phyloP scores from a whole-genome alignment of 2,329 filamentous ascomycete genomes.

The Cladosporium oxysporum region DNA sequence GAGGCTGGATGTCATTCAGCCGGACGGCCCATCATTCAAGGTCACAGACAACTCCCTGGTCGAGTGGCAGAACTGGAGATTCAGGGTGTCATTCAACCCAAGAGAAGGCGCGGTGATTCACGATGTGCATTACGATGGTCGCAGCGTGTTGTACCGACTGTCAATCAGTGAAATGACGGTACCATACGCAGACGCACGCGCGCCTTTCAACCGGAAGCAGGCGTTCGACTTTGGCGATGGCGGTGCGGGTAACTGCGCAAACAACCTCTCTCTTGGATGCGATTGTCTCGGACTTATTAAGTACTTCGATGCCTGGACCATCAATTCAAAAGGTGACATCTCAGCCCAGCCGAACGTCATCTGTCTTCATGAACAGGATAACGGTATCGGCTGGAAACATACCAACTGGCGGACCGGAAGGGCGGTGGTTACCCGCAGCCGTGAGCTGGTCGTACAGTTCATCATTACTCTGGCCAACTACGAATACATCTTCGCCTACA shows the following conservation, averaged over 20 bases:
- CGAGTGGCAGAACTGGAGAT: slow-evolving; percentile 58
- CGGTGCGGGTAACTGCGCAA: slow-evolving; percentile 66
- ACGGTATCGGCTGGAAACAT: slow-evolving; percentile 70
- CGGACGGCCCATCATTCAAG: slow-evolving; percentile 65
- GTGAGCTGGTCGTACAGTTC: slow-evolving; percentile 66
- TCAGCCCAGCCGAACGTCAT: slow-evolving; percentile 60
- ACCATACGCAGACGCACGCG: slow-evolving; percentile 64
- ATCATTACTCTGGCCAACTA: slow-evolving; percentile 71
- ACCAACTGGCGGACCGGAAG: slow-evolving; percentile 66
- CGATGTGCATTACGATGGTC: slow-evolving; percentile 65
- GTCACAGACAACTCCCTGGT: slow-evolving; percentile 50
- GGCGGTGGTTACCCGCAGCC: slow-evolving; percentile 61
- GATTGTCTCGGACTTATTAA: slow-evolving; percentile 62
- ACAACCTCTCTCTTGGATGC: slow-evolving; percentile 67
- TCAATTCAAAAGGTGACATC: slow-evolving; percentile 56
- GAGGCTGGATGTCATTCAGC: slow-evolving; percentile 69
- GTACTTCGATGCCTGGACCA: slow-evolving; percentile 61
- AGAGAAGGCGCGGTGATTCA: slow-evolving; percentile 71
- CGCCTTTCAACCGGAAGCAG: slow-evolving; percentile 68
- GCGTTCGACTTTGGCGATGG: slow-evolving; percentile 73
- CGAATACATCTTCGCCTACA: slow-evolving; percentile 67
- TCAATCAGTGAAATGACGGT: slow-evolving; percentile 67
- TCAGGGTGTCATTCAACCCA: slow-evolving; percentile 68
- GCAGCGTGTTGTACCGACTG: slow-evolving; percentile 66
- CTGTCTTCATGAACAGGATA: slow-evolving; percentile 70